Conservation (phyloP, 225 moss, liverwort and hornwort species). For the Pseudisothecium myosuroides region DNA sequence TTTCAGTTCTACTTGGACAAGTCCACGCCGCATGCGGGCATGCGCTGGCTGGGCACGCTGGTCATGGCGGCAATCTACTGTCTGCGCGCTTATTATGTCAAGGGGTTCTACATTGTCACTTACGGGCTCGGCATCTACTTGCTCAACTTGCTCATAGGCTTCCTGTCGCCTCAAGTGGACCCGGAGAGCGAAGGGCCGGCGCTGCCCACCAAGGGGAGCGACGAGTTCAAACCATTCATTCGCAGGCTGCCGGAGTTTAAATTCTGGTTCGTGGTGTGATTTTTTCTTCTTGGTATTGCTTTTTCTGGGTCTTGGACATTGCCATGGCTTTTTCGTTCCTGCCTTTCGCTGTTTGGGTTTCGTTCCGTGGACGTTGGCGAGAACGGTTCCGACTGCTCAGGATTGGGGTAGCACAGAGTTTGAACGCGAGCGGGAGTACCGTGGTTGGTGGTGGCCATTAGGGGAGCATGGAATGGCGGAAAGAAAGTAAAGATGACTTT, state of each 20-base stretch:
- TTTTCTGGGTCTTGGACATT: neutral
- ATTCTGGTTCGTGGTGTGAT: constrained; percentile 58
- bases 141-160: constrained; percentile 95
- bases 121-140: constrained; percentile 97
- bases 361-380: neutral
- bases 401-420: neutral
- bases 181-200: constrained; percentile 97
- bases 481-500: neutral
- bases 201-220: constrained; percentile 92
- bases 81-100: constrained; percentile 89
- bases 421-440: neutral
- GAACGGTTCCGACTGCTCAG: neutral
- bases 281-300: neutral
- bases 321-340: neutral
- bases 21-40: constrained; percentile 91
- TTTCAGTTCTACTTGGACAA: constrained; percentile 98
- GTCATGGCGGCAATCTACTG: constrained; percentile 81
- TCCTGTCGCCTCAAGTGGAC: constrained; percentile 95
- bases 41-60: constrained; percentile 88
- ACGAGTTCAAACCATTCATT: constrained; percentile 99
- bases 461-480: neutral
- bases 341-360: neutral
- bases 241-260: constrained; percentile 99
- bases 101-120: constrained; percentile 99
- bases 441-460: neutral